Evolutionary conservation across 768 basidiomycete genomes (phyloP), one percentile per base, ranked within the genome.

Genomic region (Rhizopogon rudus): DNA sequence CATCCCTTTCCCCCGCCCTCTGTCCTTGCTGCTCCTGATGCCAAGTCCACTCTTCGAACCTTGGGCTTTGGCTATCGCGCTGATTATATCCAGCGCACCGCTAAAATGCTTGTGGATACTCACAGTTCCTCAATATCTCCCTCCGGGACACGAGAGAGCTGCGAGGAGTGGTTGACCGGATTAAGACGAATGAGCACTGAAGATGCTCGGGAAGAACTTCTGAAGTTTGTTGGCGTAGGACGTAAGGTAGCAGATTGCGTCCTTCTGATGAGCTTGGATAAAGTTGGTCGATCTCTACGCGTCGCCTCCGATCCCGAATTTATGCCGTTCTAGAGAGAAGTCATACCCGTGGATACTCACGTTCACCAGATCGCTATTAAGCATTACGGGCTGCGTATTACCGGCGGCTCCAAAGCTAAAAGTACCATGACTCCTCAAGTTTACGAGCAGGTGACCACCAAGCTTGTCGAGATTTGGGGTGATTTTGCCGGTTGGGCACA

Each of bases 1-100:
- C 83, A 94, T 67, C 82, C 94, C 9, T 98, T 98, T 63, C 97
- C 97, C 1, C 68, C 83, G 0, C 94, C 94, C 0, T 82, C 84
- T 25, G 76, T 69, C 7, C 81, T 97, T 5, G 77, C 84, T 22
- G 68, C 72, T 3, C 74, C 85, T 1, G 74, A 73, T 22, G 87
- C 91, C 9, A 77, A 84, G 17, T 56, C 76, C 2, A 80, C 73
- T 9, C 79, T 99, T 14, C 88, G 97, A 4, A 73, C 79, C 6
- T 78, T 98, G 9, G 95, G 96, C 1, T 98, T 98, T 72, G 97
- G 97, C 10, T 98, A 99, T 67, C 88, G 97, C 37, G 95, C 97
- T 1, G 78, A 86, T 49, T 99, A 87, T 65, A 90, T 99, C 45
- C 87, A 91, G 53, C 78, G 81, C 49, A 93, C 93, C 3, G 90